phyloP scores from a whole-genome alignment of 1,139 yeast genomes.

The Tardiomyces digboiensis region DNA sequence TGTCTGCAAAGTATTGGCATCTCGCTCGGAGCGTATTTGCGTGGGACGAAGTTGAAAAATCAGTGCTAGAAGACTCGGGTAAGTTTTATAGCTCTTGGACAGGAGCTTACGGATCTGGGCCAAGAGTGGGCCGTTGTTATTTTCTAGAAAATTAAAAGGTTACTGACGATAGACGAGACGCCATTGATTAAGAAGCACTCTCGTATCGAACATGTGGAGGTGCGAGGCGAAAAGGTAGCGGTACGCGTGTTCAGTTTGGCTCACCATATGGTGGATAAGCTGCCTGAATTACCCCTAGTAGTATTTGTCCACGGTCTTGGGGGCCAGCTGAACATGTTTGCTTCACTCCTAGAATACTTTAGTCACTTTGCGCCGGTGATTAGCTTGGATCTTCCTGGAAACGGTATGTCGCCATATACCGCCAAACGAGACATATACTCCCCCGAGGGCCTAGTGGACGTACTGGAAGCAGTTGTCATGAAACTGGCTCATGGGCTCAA shows the following conservation, averaged over 20 bases:
- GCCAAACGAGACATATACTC: constrained; percentile 31
- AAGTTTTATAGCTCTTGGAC: no score
- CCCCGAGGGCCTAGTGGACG: constrained; percentile 40
- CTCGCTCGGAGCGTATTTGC: no score
- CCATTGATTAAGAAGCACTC: neutral
- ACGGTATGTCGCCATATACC: constrained; percentile 39
- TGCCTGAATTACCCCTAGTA: constrained; percentile 43
- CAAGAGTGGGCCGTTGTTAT: no score
- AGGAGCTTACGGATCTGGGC: no score
- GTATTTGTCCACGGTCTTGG: constrained; percentile 69
- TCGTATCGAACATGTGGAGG: neutral
- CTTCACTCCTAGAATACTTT: constrained; percentile 51
- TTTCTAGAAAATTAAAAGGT: no score
- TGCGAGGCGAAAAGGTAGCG: constrained; percentile 2
- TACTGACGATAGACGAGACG: neutral
- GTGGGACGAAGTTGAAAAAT: no score
- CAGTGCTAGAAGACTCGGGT: no score
- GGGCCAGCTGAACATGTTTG: constrained; percentile 70
- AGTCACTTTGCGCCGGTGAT: constrained; percentile 57
- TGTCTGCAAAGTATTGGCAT: no score
- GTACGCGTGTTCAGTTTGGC: constrained; percentile 23
- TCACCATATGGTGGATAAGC: constrained; percentile 21
- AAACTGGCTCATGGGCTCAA: constrained; percentile 5
- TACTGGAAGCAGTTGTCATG: constrained; percentile 25
- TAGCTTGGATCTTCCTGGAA: constrained; percentile 67